phyloP scores from a whole-genome alignment of 176 grass and related monocot genomes.

The Oryza brachyantha region DNA sequence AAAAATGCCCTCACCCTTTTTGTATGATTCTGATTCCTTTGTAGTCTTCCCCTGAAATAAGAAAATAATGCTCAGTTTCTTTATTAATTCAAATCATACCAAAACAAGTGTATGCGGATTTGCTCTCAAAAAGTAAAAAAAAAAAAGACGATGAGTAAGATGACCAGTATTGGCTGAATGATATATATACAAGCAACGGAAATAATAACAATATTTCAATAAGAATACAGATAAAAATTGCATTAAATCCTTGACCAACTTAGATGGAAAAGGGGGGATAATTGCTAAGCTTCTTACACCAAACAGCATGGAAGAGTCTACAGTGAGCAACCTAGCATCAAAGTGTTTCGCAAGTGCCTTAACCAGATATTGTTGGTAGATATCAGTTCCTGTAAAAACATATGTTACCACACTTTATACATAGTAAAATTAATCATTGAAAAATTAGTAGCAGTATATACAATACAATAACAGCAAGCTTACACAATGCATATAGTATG shows the following conservation, averaged over 20 bases:
- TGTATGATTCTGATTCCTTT: slow-evolving; percentile 71
- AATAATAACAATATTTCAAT: background rate
- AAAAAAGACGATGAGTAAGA: background rate
- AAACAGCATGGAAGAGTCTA: slow-evolving; percentile 75
- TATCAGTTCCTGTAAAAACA: slow-evolving; percentile 81
- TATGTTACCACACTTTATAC: background rate
- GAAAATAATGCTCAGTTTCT: slow-evolving; percentile 25
- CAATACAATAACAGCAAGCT: slow-evolving; percentile 4
- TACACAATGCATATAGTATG: slow-evolving; percentile 15
- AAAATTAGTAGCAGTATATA: slow-evolving; percentile 14
- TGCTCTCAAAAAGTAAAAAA: no score
- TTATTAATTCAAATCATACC: background rate
- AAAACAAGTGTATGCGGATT: background rate
- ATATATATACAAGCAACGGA: background rate
- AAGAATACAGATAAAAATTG: background rate
- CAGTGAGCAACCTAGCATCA: slow-evolving; percentile 73
- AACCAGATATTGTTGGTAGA: slow-evolving; percentile 91
- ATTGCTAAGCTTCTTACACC: slow-evolving; percentile 58
- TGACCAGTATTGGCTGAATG: background rate
- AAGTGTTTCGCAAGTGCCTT: slow-evolving; percentile 93
- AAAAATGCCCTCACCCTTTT: slow-evolving; percentile 54
- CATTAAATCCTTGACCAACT: background rate
- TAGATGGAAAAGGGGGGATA: slow-evolving; percentile 1
- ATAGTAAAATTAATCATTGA: background rate
- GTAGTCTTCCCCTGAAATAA: slow-evolving; percentile 70